Evolutionary conservation across 176 grass and related monocot genomes (phyloP).

Genomic region (Zoysia japonica): DNA sequence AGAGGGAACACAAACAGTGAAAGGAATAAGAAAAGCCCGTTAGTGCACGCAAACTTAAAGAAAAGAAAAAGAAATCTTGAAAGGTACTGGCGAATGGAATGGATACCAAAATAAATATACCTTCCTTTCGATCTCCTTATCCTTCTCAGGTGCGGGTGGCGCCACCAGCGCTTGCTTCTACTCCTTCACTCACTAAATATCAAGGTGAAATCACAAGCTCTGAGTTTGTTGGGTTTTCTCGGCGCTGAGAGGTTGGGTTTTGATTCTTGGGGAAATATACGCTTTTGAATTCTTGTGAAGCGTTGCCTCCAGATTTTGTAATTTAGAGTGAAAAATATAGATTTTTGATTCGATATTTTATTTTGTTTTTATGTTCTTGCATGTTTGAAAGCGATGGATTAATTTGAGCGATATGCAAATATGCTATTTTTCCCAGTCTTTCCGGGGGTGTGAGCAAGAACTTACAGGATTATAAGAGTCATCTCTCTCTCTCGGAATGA

Average conservation of each 20-base stretch:
- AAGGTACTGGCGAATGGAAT: neutral
- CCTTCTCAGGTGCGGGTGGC: neutral
- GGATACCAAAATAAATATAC: slow-evolving; percentile 27
- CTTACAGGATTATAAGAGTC: too few relatives aligned
- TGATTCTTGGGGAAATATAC: neutral
- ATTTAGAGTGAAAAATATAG: neutral
- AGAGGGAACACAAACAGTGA: neutral
- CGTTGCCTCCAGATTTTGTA: neutral
- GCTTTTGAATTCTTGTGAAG: neutral
- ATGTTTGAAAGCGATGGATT: neutral
- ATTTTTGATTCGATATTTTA: neutral
- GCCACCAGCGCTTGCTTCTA: neutral
- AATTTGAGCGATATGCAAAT: neutral
- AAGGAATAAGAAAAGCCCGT: neutral
- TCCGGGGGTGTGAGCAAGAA: too few relatives aligned
- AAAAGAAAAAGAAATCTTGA: neutral
- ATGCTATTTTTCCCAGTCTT: too few relatives aligned
- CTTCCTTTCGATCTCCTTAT: neutral
- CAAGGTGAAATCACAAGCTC: neutral
- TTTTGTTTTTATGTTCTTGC: neutral
- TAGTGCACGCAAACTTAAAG: slow-evolving; percentile 15
- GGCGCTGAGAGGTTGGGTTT: neutral
- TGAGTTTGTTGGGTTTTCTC: neutral
- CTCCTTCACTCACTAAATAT: neutral
- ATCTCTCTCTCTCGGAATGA: too few relatives aligned